A percentile compares a stretch with the other conserved stretches of the same genome.
These are phyloP conservation scores for Iris pallida DNA, from an alignment of 116 monocot genomes.

Conservation along the genomic window DNA sequence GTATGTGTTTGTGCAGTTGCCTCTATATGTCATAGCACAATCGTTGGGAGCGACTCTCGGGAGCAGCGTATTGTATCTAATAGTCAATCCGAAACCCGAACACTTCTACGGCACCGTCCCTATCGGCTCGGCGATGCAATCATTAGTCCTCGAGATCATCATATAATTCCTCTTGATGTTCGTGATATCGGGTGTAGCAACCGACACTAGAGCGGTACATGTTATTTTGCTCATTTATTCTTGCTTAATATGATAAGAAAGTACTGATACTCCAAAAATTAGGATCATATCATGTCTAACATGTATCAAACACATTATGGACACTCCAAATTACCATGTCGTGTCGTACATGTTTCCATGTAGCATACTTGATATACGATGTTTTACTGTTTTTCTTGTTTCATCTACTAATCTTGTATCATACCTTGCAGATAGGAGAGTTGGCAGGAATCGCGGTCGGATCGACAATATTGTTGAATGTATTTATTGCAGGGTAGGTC, in stretches of 20 bases:
- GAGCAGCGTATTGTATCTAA: constrained; percentile 9
- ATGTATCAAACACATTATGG: too few species aligned
- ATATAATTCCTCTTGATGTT: constrained; percentile 36
- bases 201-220: constrained; percentile 25
- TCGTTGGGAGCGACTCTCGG: constrained; percentile 17
- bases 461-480: constrained; percentile 23
- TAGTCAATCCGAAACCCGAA: constrained; percentile 12
- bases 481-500: constrained; percentile 25
- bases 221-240: too few species aligned
- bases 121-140: constrained; percentile 19
- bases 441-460: constrained; percentile 34
- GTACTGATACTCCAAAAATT: too few species aligned
- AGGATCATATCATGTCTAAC: too few species aligned
- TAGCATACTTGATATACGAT: too few species aligned
- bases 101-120: constrained; percentile 26
- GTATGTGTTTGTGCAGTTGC: constrained; percentile 17
- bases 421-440: constrained; percentile 20
- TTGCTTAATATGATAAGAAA: too few species aligned
- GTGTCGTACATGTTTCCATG: too few species aligned
- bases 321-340: too few species aligned
- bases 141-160: constrained; percentile 26
- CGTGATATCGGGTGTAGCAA: constrained; percentile 26
- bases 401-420: too few species aligned
- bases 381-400: too few species aligned
- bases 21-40: constrained; percentile 19